Base-by-base conservation (phyloP, 257 asterid genomes). In the Penstemon barbatus region DNA sequence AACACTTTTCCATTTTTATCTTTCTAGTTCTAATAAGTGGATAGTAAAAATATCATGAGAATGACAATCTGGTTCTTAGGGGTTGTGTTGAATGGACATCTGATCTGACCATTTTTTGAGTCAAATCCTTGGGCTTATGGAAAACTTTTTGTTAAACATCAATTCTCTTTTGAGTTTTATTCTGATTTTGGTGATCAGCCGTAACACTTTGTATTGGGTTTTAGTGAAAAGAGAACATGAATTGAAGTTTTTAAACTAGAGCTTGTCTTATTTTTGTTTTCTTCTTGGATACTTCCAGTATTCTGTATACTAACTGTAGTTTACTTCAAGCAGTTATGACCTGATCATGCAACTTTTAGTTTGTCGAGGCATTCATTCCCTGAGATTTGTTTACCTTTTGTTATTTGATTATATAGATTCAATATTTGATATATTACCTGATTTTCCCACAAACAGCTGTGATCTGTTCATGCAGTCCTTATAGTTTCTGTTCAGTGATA, bases 71-170 rank as follows among this genome's bases (percentile, higher is more conserved):
- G 46, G 63, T 67, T 25, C 11, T 41, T 8, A 46, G 6, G 58
- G 54, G 55, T 56, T 44, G 58, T 64, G 61, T 39, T 13, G 64
- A 56, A 48, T 15, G 33, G 33, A 25, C 33, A 25, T 46, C 15
- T 57, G 52, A 71, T 43, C 58, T 71, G 55, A 33, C 48, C 67
- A 61, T 57, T 15, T 15, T 15, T 15, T 43, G 61, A 57, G 72
- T 53, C 74, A 59, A 58, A 53, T 46, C 9, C 52, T 57, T n/a
- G 64, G 65, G 68, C 69, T 58, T 25, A 25, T 25, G 33, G 33
- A 25, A 1, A 25, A 25, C 33, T 25, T 25, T 6, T 52, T 61
- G 15, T 51, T 11, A 25, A 42, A 65, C 65, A 65, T 52, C 48
- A 59, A 53, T 45, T 5, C 60, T 38, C 33, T 65, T 65, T 43